Base-by-base conservation (phyloP, 2,329 filamentous ascomycete species). In the Colletotrichum sansevieriae region DNA sequence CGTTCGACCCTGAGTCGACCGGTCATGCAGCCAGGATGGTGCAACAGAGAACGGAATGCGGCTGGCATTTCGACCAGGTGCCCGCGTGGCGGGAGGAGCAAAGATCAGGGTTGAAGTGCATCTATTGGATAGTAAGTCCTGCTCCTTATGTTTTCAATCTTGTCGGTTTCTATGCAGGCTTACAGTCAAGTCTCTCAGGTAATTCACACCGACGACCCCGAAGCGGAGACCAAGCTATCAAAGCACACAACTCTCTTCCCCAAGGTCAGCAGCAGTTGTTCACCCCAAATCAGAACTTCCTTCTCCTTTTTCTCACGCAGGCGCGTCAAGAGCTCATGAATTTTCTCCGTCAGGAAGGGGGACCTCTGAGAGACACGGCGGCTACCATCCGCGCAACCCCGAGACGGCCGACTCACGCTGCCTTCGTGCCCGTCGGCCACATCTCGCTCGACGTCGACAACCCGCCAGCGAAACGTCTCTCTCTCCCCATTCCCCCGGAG, bases 371-470 rank as follows among this genome's bases (percentile, higher is more conserved):
- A 25, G 57, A 75, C 58, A 65, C 71, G 0, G 68, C 70, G 29
- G 61, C 35, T 12, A 65, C 65, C 1, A 18, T 72, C 25, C 54
- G 47, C n/a, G 63, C 52, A 10, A 35, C 25, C 25, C 33, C 70
- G 2, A 44, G 71, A 1, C 62, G 70, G 2, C 70, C 73, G 1
- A 47, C 66, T 0, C 11, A 41, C 4, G 25, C 63, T 0, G 25
- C 33, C 3, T 78, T 79, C 47, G 49, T 74, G 6, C 77, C 77
- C 1, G 68, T 79, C 22, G 77, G 77, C 3, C 77, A 79, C 52
- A 75, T 78, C 41, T 73, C 75, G 2, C 72, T 79, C 4, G 74
- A 75, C 64, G 63, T 52, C 4, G 68, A 72, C 33, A 68, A 73
- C 8, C 39, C 68, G 1, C 33, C 41, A 15, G 59, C 70, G 0